Evolutionary conservation across 306 rosid species (phyloP).

Genomic region (Glycine soja): DNA sequence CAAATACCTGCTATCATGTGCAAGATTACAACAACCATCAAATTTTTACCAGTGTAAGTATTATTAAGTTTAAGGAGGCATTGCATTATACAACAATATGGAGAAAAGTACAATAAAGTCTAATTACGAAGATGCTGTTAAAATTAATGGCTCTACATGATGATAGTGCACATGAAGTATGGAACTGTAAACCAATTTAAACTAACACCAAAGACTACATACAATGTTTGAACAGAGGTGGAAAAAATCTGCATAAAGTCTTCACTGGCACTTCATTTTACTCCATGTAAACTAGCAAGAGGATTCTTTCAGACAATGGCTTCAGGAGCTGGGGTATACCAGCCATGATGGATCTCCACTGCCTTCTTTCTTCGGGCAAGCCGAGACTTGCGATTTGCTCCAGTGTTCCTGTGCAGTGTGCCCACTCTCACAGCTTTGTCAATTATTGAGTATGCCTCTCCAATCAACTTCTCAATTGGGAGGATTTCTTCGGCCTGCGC

Average conservation of each 20-base stretch:
- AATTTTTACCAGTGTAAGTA: neutral
- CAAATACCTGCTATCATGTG: conserved; percentile 7
- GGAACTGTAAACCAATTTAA: no score
- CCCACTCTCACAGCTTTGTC: conserved; percentile 97
- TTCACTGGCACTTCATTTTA: conserved; percentile 36
- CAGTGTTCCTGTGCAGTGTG: conserved; percentile 88
- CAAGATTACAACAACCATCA: neutral
- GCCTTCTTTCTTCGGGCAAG: conserved; percentile 93
- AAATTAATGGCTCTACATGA: conserved; percentile 44
- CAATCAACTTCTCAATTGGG: conserved; percentile 87
- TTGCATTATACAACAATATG: conserved; percentile 12
- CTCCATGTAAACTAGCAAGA: neutral
- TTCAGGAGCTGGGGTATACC: conserved; percentile 77
- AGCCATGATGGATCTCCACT: conserved; percentile 92
- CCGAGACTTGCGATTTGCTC: conserved; percentile 89
- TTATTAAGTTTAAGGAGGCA: conserved; percentile 12
- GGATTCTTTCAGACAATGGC: conserved; percentile 50
- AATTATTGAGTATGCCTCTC: conserved; percentile 86
- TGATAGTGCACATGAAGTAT: neutral
- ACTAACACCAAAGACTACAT: conserved; percentile 9
- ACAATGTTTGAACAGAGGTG: conserved; percentile 26
- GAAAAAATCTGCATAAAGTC: conserved; percentile 35
- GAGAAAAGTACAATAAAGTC: conserved; percentile 16
- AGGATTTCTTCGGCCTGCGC: conserved; percentile 79
- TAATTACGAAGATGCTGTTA: conserved; percentile 29